Base-by-base conservation (phyloP, 78 protist species). In the Tieghemostelium lacteum region DNA sequence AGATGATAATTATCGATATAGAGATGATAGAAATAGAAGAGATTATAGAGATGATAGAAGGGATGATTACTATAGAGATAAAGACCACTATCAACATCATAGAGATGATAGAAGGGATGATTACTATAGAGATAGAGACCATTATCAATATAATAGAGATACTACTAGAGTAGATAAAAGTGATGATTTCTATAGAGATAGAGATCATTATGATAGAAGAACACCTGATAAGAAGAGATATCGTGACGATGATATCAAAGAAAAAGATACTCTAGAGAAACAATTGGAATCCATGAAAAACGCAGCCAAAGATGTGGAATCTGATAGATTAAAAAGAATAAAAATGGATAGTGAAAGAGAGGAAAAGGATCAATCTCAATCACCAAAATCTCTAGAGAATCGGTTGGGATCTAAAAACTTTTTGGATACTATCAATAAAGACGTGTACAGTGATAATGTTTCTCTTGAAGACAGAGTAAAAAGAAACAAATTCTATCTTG, bases 351-450 rank as follows among this genome's bases (percentile, higher is more conserved):
- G 0, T 16, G 57, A 74, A 58, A 22, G 60, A 34, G 1, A 5
- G 6, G 14, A 26, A 17, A 26, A 33, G 60, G 78, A 66, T 3
- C 45, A 71, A 52, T 54, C 36, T 4, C n/a, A 24, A 20, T 52
- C 36, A 36, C 71, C 67, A 40, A 83, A 83, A 45, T 83, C 91
- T 7, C 10, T 83, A 12, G 91, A 83, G 37, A 19, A 66, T 16
- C 66, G 91, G 69, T n/a, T n/a, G n/a, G n/a, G n/a, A n/a, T 76
- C 78, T 4, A 69, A 55, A 58, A 83, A 66, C 6, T 83, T 83
- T 55, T 69, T 83, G 10, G 91, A 83, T 42, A 36, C 28, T 1
- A 66, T 83, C 20, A 66, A 83, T 26, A 66, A 69, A 45, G 71
- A 66, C 28, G 78, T 71, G 2, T 83, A 55, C 26, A 19, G 20